These are phyloP conservation scores for Fusarium sp. DNA, from an alignment of 2,329 filamentous ascomycete species.

Conservation along the genomic window DNA sequence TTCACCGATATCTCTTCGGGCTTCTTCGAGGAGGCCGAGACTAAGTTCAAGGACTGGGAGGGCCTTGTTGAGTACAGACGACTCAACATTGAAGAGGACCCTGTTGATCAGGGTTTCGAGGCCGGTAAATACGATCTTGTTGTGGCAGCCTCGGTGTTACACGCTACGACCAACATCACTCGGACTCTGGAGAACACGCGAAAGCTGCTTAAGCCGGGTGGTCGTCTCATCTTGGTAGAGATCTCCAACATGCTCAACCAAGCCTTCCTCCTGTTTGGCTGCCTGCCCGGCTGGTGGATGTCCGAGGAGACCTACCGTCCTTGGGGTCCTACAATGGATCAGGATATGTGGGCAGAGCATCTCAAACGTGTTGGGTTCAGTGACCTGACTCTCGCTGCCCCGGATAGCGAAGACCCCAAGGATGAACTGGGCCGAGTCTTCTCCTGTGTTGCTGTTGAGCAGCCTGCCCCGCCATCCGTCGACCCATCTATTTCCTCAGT, in stretches of 20 bases:
- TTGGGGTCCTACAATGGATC: neutral
- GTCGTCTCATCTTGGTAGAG: conserved; percentile 49
- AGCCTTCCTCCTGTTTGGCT: conserved; percentile 45
- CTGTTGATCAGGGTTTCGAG: conserved; percentile 20
- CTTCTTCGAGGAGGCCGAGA: too few relatives aligned
- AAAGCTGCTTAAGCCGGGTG: conserved; percentile 48
- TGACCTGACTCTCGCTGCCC: too few relatives aligned
- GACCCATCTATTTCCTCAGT: too few relatives aligned
- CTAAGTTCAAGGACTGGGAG: too few relatives aligned
- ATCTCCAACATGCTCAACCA: conserved; percentile 27
- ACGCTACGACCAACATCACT: conserved; percentile 50
- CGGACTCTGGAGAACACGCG: conserved; percentile 38
- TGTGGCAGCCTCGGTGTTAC: conserved; percentile 50
- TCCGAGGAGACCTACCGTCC: conserved; percentile 40
- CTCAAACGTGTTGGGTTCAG: neutral
- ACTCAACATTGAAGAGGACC: too few relatives aligned
- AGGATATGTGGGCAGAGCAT: neutral
- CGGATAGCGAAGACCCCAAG: too few relatives aligned
- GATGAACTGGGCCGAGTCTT: too few relatives aligned
- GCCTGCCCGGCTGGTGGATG: conserved; percentile 57
- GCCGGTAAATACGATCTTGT: conserved; percentile 41
- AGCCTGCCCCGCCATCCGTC: too few relatives aligned
- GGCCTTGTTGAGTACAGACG: too few relatives aligned
- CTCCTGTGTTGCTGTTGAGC: too few relatives aligned
- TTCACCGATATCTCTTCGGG: too few relatives aligned